These are phyloP conservation scores for Podospora fimiseda DNA, from an alignment of 495 filamentous ascomycete genomes.

Conservation along the genomic window DNA sequence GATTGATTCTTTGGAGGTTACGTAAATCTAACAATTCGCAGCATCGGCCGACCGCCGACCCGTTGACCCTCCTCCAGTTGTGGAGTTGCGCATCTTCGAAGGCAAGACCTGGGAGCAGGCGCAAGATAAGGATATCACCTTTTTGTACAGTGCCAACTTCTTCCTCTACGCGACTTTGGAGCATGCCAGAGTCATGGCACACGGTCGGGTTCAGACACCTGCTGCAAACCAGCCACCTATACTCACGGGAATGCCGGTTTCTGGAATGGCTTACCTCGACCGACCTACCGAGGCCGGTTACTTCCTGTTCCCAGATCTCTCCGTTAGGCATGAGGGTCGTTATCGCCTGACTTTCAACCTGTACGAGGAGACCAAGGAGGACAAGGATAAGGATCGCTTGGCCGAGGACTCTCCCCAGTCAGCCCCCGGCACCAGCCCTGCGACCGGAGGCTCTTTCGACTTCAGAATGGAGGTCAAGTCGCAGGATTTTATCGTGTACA, in stretches of 20 bases:
- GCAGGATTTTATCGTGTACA: slow-evolving; percentile 79
- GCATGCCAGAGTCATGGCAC: slow-evolving; percentile 76
- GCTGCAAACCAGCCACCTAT: slow-evolving; percentile 67
- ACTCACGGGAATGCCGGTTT: slow-evolving; percentile 90
- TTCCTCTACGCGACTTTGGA: slow-evolving; percentile 94
- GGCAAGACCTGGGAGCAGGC: slow-evolving; percentile 52
- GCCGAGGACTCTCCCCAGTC: slow-evolving; percentile 20
- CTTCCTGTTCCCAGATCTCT: slow-evolving; percentile 96
- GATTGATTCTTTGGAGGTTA: slow-evolving; percentile 1
- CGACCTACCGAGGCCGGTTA: slow-evolving; percentile 88
- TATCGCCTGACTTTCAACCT: slow-evolving; percentile 86
- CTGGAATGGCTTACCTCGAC: slow-evolving; percentile 94
- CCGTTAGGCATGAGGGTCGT: slow-evolving; percentile 90
- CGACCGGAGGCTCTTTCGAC: slow-evolving; percentile 30
- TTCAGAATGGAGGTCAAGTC: slow-evolving; percentile 84
- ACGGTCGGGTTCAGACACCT: slow-evolving; percentile 62
- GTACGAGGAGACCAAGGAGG: slow-evolving; percentile 84
- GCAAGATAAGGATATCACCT: slow-evolving; percentile 78
- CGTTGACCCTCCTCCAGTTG: slow-evolving; percentile 93
- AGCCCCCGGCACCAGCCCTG: slow-evolving; percentile 10
- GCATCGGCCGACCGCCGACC: slow-evolving; percentile 93
- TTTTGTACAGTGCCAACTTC: slow-evolving; percentile 92
- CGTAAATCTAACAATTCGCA: slow-evolving; percentile 30
- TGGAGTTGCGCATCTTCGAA: slow-evolving; percentile 85
- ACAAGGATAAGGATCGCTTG: slow-evolving; percentile 42